Evolutionary conservation across 805 yeast genomes (phyloP).

Genomic region (Candida verbasci): DNA sequence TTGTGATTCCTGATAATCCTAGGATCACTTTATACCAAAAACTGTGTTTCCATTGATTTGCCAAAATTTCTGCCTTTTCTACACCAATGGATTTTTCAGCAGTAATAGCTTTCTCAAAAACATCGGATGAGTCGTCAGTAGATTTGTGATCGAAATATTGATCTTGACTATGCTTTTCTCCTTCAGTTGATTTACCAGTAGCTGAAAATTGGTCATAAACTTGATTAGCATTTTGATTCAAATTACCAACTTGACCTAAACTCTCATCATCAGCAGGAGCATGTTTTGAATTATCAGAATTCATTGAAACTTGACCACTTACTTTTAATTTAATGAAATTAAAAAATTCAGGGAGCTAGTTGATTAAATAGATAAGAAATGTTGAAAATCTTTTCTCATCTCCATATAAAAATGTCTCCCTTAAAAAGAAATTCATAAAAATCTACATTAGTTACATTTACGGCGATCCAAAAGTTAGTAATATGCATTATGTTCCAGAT

Average conservation of each 20-base stretch:
- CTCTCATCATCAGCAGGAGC: slow-evolving; percentile 3
- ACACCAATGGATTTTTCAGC: slow-evolving; percentile 45
- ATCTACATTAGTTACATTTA: no score
- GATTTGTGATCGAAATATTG: background rate
- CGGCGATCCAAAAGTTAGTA: no score
- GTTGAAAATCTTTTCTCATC: background rate
- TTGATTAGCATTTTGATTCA: no score
- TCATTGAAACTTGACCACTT: no score
- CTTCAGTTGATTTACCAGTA: background rate
- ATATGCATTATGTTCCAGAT: no score
- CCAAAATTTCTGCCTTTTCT: slow-evolving; percentile 50
- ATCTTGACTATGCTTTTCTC: background rate
- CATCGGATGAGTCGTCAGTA: background rate
- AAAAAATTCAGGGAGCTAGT: no score
- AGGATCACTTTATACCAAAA: slow-evolving; percentile 34
- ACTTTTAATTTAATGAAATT: no score
- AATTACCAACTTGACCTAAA: no score
- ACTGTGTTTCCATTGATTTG: slow-evolving; percentile 40
- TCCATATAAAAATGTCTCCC: background rate
- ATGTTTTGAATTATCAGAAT: background rate
- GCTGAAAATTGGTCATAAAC: no score
- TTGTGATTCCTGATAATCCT: slow-evolving; percentile 47
- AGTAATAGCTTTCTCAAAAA: slow-evolving; percentile 5
- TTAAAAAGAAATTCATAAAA: no score
- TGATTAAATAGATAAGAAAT: slow-evolving; percentile 7